Base-by-base conservation (phyloP, 208 protist genomes). In the Wallacemonas sp. region DNA sequence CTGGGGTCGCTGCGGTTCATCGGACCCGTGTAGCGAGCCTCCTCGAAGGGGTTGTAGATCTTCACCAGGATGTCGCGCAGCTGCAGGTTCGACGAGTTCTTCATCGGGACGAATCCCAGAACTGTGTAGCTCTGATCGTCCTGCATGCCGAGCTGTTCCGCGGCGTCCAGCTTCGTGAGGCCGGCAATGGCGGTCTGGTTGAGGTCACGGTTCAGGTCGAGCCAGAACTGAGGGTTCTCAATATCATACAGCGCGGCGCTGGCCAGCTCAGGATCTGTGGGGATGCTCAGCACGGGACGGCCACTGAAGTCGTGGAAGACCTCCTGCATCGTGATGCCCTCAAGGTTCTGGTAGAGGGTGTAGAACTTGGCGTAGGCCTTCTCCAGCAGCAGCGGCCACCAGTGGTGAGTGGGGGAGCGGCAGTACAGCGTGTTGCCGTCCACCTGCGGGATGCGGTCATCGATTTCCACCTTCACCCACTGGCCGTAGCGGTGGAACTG, bases 281-380 rank as follows among this genome's bases (percentile, higher is more conserved):
- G 71, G 22, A 81, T 78, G 34, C 66, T 76, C 36, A 81, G 42
- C 12, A 89, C 83, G 17, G 83, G 79, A 8, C 68, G 66, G 5
- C 84, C 84, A 6, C 68, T 77, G 58, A 90, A 77, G 70, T 90
- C 84, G 59, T 85, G 79, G 55, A 83, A 81, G 6, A 83, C 50
- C 60, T 89, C 82, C 9, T 63, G 52, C 48, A 73, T 53, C 27
- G 50, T 77, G 50, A 62, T 68, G 36, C 75, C 76, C 13, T 74
- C 70, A 32, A 91, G 52, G 38, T 83, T 77, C 44, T 79, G 50
- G 60, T 85, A 91, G 36, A 76, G 39, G 21, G 70, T 77, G 75
- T 91, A 91, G 71, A 91, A 85, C 74, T 91, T 91, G 55, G 84
- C 84, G 69, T 87, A 91, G 30, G 84, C 84, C 80, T 91, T 91